Percentiles rank a stretch among this genome's conserved stretches.
phyloP scores from a whole-genome alignment of 2,329 filamentous ascomycete species.

The Colletotrichum siamense region DNA sequence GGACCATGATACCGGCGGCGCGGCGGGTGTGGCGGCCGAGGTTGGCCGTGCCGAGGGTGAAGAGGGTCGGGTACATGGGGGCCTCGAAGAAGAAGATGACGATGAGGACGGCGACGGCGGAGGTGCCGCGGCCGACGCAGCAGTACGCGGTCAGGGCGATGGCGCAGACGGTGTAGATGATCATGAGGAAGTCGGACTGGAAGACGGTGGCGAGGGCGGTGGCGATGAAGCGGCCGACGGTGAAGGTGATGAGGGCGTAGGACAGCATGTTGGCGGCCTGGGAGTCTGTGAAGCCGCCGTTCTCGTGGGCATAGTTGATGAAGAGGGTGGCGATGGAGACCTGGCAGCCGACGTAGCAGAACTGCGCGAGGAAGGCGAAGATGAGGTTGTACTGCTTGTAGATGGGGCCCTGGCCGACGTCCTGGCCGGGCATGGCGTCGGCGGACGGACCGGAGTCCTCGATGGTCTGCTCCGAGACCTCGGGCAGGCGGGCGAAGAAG shows the following conservation, averaged over 20 bases:
- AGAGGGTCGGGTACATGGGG: slow-evolving; percentile 64
- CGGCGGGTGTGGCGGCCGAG: slow-evolving; percentile 77
- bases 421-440: slow-evolving; percentile 32
- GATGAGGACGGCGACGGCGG: slow-evolving; percentile 60
- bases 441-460: slow-evolving; percentile 30
- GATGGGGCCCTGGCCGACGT: slow-evolving; percentile 65
- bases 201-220: slow-evolving; percentile 58
- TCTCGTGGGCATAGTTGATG: slow-evolving; percentile 72
- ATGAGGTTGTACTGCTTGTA: slow-evolving; percentile 77
- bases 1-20: slow-evolving; percentile 68
- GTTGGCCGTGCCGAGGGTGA: slow-evolving; percentile 62
- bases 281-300: slow-evolving; percentile 49
- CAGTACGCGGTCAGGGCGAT: slow-evolving; percentile 40
- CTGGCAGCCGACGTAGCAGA: slow-evolving; percentile 79
- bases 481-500: slow-evolving; percentile 70
- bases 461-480: slow-evolving; percentile 64
- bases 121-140: slow-evolving; percentile 45
- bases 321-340: slow-evolving; percentile 71
- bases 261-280: slow-evolving; percentile 27
- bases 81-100: slow-evolving; percentile 62
- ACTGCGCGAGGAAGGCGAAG: slow-evolving; percentile 79
- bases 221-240: slow-evolving; percentile 62
- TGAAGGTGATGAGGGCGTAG: slow-evolving; percentile 42
- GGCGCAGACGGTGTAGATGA: slow-evolving; percentile 44
- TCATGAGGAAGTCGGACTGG: slow-evolving; percentile 22